Evolutionary conservation across 805 yeast genomes (phyloP).

Genomic region (Metschnikowia kofuensis): DNA sequence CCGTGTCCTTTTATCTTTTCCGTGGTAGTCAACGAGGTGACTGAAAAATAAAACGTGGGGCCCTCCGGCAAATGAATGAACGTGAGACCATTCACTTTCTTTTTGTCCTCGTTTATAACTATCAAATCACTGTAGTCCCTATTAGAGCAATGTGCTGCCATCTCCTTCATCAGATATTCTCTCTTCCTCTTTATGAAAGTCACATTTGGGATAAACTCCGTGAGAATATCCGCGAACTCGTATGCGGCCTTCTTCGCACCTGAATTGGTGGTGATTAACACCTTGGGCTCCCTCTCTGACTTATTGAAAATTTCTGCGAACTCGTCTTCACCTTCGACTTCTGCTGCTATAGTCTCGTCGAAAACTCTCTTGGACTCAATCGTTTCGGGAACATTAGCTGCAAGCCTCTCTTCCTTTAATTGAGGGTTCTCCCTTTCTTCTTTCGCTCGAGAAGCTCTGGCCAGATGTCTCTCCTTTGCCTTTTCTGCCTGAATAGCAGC

Average conservation of each 20-base stretch:
- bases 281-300: slow-evolving; percentile 65
- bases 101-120: slow-evolving; percentile 92
- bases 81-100: slow-evolving; percentile 85
- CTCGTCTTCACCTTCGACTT: slow-evolving; percentile 61
- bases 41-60: slow-evolving; percentile 89
- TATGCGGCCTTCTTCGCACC: slow-evolving; percentile 84
- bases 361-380: slow-evolving; percentile 79
- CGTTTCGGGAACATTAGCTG: slow-evolving; percentile 75
- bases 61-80: slow-evolving; percentile 94
- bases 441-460: slow-evolving; percentile 79
- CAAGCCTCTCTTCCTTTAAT: slow-evolving; percentile 72
- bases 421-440: slow-evolving; percentile 84
- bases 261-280: slow-evolving; percentile 84
- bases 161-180: slow-evolving; percentile 81
- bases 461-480: slow-evolving; percentile 72
- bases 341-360: slow-evolving; percentile 75
- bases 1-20: slow-evolving; percentile 85
- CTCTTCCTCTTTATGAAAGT: slow-evolving; percentile 85
- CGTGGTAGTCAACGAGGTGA: slow-evolving; percentile 73
- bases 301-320: slow-evolving; percentile 39
- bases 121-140: slow-evolving; percentile 85
- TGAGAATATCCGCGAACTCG: slow-evolving; percentile 81
- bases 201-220: slow-evolving; percentile 81
- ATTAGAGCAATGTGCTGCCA: slow-evolving; percentile 77
- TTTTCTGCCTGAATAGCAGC: slow-evolving; percentile 71